phyloP scores from a whole-genome alignment of 306 rosid species.

The Quercus bicolor region DNA sequence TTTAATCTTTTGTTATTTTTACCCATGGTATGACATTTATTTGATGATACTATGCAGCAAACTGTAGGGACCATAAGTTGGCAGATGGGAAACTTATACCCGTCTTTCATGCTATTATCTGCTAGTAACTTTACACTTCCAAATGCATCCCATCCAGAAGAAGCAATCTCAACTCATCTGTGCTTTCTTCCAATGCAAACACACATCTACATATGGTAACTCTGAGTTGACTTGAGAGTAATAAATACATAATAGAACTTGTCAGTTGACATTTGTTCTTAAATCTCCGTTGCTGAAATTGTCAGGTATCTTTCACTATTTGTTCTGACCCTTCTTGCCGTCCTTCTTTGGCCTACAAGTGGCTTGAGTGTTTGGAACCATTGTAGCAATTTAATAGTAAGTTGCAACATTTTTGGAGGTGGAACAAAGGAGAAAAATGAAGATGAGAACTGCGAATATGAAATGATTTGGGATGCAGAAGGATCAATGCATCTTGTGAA shows the following conservation, averaged over 20 bases:
- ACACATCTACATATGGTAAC: conserved; percentile 66
- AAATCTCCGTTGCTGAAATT: conserved; percentile 7
- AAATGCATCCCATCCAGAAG: conserved; percentile 47
- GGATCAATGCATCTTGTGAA: conserved; percentile 82
- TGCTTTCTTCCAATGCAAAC: conserved; percentile 75
- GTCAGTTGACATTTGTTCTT: neutral
- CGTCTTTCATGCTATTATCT: conserved; percentile 82
- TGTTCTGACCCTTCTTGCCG: conserved; percentile 52
- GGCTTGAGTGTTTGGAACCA: conserved; percentile 50
- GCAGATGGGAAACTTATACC: conserved; percentile 85
- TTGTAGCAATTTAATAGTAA: conserved; percentile 32
- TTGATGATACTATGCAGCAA: conserved; percentile 60
- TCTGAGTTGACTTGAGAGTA: conserved; percentile 9
- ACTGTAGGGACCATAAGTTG: conserved; percentile 85
- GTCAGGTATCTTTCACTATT: conserved; percentile 64
- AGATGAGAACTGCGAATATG: conserved; percentile 67
- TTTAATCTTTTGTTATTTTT: conserved; percentile 20
- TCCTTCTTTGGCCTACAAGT: conserved; percentile 67
- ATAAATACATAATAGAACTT: conserved; percentile 2
- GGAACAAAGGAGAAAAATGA: conserved; percentile 68
- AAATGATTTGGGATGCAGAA: conserved; percentile 86
- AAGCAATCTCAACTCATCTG: conserved; percentile 48
- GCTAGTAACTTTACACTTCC: conserved; percentile 43
- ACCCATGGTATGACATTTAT: conserved; percentile 16
- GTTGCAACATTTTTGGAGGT: conserved; percentile 35